Evolutionary conservation across 83 land plant species (phyloP), one percentile per base, ranked within the genome.

Genomic region (Diphasiastrum complanatum): DNA sequence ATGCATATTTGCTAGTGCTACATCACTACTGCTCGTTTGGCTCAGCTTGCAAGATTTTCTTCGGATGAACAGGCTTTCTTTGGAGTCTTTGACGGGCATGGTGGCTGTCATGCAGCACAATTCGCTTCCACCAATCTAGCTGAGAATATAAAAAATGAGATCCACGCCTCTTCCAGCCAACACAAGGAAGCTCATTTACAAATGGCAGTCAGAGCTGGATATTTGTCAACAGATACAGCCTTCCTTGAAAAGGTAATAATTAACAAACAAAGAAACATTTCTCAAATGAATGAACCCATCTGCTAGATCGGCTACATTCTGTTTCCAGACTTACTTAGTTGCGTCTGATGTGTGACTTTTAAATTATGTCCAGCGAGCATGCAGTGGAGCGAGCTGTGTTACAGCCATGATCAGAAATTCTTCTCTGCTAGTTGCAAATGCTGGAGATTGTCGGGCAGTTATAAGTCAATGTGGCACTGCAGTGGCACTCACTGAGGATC

Each of bases 1-100:
- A n/a, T n/a, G n/a, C n/a, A n/a, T n/a, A n/a, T n/a, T n/a, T n/a
- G n/a, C n/a, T n/a, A n/a, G n/a, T n/a, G n/a, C n/a, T n/a, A n/a
- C n/a, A n/a, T n/a, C n/a, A n/a, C n/a, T n/a, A n/a, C n/a, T n/a
- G n/a, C n/a, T n/a, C n/a, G n/a, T n/a, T n/a, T n/a, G n/a, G n/a
- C n/a, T n/a, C n/a, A n/a, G 59, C 5, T 55, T 55, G 20, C 6
- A 26, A 8, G 8, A 5, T 49, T 63, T 3, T 53, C 33, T 65
- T 34, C 20, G 33, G 1, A 4, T 65, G 29, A 12, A 16, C 78
- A 85, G 89, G 89, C 83, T 11, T 79, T 87, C 35, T 87, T 84
- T 73, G 93, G 86, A 5, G 73, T 87, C n/a, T 87, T 84, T 66
- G 93, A 87, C 65, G 93, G 93, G 10, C 93, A 87, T 63, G 83